Evolutionary conservation across 768 basidiomycete species (phyloP), one percentile per base, ranked within the genome.

Genomic region (Suillus variegatus): DNA sequence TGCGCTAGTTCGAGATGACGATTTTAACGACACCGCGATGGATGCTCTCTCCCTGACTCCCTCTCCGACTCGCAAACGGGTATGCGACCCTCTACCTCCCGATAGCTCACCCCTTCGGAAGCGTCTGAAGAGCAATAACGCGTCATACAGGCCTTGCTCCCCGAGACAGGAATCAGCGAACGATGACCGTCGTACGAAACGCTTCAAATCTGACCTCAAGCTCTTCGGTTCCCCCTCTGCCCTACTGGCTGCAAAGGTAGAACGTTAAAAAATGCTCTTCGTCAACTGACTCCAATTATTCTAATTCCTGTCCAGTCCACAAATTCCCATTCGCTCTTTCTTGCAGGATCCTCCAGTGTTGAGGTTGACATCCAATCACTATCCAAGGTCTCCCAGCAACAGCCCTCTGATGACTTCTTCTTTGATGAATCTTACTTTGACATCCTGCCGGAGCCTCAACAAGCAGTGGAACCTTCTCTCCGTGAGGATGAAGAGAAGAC

Each of bases 1-100:
- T 67, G 77, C 78, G 32, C 74, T 85, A 35, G 81, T 84, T 44
- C 76, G 77, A 25, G 70, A 78, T 49, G 65, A 60, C 57, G n/a
- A 57, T 16, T 25, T 38, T n/a, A 56, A 43, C 57, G 40, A 43
- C 28, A 20, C 25, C 22, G 6, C 9, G 9, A 60, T 28, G n/a
- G 18, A 18, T 41, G 57, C 8, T 25, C 40, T 60, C 10, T 60
- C 40, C 40, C 10, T 1, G 41, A 43, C 40, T 28, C 57, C 25
- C 18, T 10, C 41, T 43, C 40, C 58, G 1, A 60, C 25, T 18
- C 41, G 25, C 40, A 60, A 60, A n/a, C 51, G 62, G 32, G 8
- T 38, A 18, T 35, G 25, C 10, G 25, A 41, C 18, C 41, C 63
- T 32, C 10, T 46, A 16, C 20, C 52, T 65, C 36, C 16, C 36